Conservation (phyloP, 2,329 filamentous ascomycete genomes). For the Fusarium sp. region DNA sequence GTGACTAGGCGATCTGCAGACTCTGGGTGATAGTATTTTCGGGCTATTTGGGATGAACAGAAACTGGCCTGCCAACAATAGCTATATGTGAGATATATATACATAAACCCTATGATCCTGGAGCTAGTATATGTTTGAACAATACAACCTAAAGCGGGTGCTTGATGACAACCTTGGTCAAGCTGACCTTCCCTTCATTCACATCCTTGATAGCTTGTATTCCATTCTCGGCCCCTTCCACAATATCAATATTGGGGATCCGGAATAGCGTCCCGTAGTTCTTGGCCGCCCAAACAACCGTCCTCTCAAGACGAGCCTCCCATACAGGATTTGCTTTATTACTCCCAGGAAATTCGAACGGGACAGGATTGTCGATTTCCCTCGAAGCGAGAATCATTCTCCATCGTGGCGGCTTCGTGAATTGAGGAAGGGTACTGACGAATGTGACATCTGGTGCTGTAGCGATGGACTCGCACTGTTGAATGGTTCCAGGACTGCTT, state of each 20-base stretch:
- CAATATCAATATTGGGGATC: neutral
- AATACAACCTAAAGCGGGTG: neutral
- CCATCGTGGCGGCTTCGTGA: neutral
- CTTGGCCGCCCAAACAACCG: neutral
- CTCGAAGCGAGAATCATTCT: neutral
- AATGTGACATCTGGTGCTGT: neutral
- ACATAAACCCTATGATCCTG: fast-evolving
- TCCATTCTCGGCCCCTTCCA: neutral
- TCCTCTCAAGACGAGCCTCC: neutral
- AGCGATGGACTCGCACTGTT: neutral
- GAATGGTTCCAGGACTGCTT: neutral
- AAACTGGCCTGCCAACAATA: neutral
- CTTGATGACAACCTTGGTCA: neutral
- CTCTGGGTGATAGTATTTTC: neutral
- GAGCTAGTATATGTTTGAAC: too few relatives aligned
- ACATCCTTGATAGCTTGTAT: neutral
- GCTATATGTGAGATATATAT: neutral
- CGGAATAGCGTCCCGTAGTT: neutral
- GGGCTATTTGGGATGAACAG: neutral
- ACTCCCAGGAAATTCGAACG: neutral
- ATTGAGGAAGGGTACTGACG: neutral
- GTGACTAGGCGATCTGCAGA: neutral
- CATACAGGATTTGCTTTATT: neutral
- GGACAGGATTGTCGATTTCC: neutral
- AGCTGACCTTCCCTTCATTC: neutral